These are phyloP conservation scores for Penicillium atrosanguineum DNA, from an alignment of 495 filamentous ascomycete species.

Conservation along the genomic window DNA sequence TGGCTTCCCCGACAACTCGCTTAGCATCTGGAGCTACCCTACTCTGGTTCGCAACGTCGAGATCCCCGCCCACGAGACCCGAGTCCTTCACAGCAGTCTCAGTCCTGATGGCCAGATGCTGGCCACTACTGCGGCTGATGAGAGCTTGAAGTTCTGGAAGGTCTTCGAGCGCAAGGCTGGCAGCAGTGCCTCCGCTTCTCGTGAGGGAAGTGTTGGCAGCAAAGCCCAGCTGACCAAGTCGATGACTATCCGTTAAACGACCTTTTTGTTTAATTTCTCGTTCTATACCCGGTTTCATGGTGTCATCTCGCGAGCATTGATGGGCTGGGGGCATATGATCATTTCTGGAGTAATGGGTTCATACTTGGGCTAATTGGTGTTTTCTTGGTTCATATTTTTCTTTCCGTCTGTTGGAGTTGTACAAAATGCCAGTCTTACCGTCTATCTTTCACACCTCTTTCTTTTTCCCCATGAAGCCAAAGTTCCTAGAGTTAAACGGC, in stretches of 20 bases:
- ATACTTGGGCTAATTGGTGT: conserved; percentile 9
- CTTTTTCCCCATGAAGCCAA: neutral
- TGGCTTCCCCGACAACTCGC: conserved; percentile 96
- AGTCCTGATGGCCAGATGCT: conserved; percentile 97
- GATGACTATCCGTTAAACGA: conserved; percentile 88
- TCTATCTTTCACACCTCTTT: neutral
- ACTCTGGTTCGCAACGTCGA: conserved; percentile 94
- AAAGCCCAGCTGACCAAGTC: conserved; percentile 83
- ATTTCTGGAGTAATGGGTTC: conserved; percentile 14
- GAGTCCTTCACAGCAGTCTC: conserved; percentile 90
- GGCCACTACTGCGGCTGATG: conserved; percentile 91
- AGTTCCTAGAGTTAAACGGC: neutral
- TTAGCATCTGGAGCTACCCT: conserved; percentile 98
- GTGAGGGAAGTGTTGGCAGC: conserved; percentile 55
- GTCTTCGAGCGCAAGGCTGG: conserved; percentile 97
- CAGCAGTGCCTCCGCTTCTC: conserved; percentile 51
- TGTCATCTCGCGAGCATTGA: conserved; percentile 25
- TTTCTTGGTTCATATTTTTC: conserved; percentile 14
- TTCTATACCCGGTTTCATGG: conserved; percentile 20
- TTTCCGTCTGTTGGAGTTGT: conserved; percentile 10
- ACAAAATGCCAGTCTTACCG: conserved; percentile 14
- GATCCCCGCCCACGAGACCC: conserved; percentile 97
- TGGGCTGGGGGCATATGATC: conserved; percentile 22
- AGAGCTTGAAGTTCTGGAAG: conserved; percentile 99
- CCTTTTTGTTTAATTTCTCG: conserved; percentile 12